Percentiles rank a stretch among this genome's conserved stretches.
These are phyloP conservation scores for Brachypodium distachyon DNA, from an alignment of 202 grass and related monocot species.

Conservation along the genomic window DNA sequence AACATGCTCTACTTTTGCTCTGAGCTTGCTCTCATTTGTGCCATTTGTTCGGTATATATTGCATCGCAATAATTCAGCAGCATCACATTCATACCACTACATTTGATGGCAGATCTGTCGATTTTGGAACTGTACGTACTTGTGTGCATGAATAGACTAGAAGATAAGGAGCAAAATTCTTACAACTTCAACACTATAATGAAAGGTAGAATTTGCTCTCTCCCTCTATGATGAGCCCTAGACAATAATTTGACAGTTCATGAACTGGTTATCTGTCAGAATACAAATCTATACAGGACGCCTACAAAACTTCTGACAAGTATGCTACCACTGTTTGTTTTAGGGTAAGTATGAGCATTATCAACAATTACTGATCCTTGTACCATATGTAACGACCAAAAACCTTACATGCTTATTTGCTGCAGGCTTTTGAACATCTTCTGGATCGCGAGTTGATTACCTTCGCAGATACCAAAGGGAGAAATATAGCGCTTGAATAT, in stretches of 20 bases:
- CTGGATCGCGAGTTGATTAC: conserved; percentile 80
- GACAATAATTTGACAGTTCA: neutral
- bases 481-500: conserved; percentile 59
- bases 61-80: neutral
- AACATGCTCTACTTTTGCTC: neutral
- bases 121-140: conserved; percentile 91
- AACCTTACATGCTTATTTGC: neutral
- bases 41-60: neutral
- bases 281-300: conserved; percentile 91
- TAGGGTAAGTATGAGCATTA: conserved; percentile 45
- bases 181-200: conserved; percentile 89
- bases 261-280: conserved; percentile 41
- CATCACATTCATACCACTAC: neutral
- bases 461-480: conserved; percentile 58
- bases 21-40: neutral
- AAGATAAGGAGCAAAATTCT: conserved; percentile 74
- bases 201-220: conserved; percentile 54
- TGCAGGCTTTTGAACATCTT: conserved; percentile 92
- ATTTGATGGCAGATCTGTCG: conserved; percentile 53
- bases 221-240: neutral
- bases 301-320: conserved; percentile 93
- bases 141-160: conserved; percentile 89
- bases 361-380: neutral
- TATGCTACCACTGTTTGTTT: conserved; percentile 61
- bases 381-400: neutral